Conservation (phyloP, 2,329 filamentous ascomycete species). For the Neocatenulostroma microsporum region DNA sequence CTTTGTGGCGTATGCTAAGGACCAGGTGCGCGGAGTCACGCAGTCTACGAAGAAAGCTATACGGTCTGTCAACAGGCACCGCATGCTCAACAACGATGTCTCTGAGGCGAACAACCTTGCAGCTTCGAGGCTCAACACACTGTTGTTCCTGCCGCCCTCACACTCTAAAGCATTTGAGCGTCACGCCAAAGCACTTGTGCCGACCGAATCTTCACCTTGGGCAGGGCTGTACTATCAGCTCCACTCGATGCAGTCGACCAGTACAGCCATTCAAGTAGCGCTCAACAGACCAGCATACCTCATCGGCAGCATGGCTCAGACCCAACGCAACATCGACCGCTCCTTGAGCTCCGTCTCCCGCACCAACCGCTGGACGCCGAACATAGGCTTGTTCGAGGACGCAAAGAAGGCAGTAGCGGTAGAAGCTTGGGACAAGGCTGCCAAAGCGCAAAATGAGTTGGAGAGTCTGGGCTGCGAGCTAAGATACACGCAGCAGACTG, state of each 20-base stretch:
- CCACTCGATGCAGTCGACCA: constrained; percentile 72
- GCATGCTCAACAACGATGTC: constrained; percentile 58
- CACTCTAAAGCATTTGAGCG: constrained; percentile 65
- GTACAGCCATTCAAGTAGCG: constrained; percentile 70
- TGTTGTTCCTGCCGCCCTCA: constrained; percentile 58
- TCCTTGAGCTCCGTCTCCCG: constrained; percentile 66
- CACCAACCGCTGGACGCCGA: constrained; percentile 68
- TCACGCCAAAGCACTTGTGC: constrained; percentile 59
- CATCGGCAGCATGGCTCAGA: constrained; percentile 65
- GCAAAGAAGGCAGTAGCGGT: constrained; percentile 72
- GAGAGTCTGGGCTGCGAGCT: constrained; percentile 72
- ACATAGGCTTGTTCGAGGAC: constrained; percentile 67
- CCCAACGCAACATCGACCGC: constrained; percentile 69
- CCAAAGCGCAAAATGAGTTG: constrained; percentile 61
- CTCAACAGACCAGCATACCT: constrained; percentile 72
- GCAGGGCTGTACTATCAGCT: constrained; percentile 66
- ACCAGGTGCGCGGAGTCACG: constrained; percentile 79
- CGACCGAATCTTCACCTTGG: constrained; percentile 65
- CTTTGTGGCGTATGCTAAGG: constrained; percentile 83
- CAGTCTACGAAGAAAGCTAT: constrained; percentile 75
- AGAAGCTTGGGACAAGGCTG: constrained; percentile 74
- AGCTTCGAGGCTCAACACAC: constrained; percentile 45
- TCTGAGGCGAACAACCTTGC: constrained; percentile 54
- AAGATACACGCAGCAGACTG: constrained; percentile 85
- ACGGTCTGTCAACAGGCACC: constrained; percentile 66